These are phyloP conservation scores for Pyrenophora seminiperda DNA, from an alignment of 2,329 filamentous ascomycete genomes.

Conservation along the genomic window DNA sequence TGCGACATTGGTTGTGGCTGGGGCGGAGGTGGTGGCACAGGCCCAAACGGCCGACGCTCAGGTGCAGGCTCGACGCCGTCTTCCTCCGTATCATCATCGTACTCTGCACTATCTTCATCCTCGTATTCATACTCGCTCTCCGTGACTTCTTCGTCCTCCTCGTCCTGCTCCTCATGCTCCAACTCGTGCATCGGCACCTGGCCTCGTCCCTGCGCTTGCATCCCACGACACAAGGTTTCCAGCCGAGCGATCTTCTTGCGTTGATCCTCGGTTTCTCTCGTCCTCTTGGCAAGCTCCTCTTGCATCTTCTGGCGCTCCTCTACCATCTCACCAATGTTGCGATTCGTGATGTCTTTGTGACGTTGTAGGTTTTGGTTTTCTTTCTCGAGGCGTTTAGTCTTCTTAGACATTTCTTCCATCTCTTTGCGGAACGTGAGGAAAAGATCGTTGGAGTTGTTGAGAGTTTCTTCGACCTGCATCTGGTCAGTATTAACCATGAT, in stretches of 20 bases:
- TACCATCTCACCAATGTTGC: slow-evolving; percentile 96
- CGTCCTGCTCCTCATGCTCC: slow-evolving; percentile 23
- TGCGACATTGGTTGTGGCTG: slow-evolving; percentile 40
- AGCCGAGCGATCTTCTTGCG: slow-evolving; percentile 88
- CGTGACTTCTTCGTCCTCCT: slow-evolving; percentile 62
- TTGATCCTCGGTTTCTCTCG: slow-evolving; percentile 77
- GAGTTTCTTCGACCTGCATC: slow-evolving; percentile 91
- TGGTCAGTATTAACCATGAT: slow-evolving; percentile 55
- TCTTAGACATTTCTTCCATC: slow-evolving; percentile 99
- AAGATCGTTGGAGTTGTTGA: slow-evolving; percentile 97
- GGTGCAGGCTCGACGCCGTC: slow-evolving; percentile 50
- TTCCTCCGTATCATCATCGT: slow-evolving; percentile 63
- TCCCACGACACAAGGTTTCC: slow-evolving; percentile 90
- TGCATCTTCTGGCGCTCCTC: slow-evolving; percentile 82
- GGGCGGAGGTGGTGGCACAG: slow-evolving; percentile 46
- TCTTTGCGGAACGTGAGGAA: slow-evolving; percentile 97
- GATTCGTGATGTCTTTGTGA: slow-evolving; percentile 90
- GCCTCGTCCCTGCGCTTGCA: slow-evolving; percentile 92
- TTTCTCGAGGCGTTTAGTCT: slow-evolving; percentile 94
- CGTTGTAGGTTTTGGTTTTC: slow-evolving; percentile 90
- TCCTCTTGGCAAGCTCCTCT: slow-evolving; percentile 72
- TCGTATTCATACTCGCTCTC: slow-evolving; percentile 51
- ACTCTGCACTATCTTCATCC: slow-evolving; percentile 56
- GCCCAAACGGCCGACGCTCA: slow-evolving; percentile 44
- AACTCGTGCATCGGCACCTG: slow-evolving; percentile 60